Base-by-base conservation (phyloP, 2,329 filamentous ascomycete genomes). In the Beauveria pseudobassiana region DNA sequence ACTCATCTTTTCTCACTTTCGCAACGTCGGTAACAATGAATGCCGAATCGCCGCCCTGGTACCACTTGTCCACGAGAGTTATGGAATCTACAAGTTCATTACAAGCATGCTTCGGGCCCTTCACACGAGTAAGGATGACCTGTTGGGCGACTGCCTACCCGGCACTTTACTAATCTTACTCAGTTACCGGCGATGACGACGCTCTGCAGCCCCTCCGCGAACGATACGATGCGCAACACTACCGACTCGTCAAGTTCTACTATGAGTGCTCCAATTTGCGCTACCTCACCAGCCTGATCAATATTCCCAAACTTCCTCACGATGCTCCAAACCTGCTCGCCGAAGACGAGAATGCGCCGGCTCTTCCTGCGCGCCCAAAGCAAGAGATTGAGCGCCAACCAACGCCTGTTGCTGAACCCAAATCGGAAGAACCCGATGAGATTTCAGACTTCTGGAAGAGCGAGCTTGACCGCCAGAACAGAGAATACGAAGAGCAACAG, bases 21-120 rank as follows among this genome's bases (percentile, higher is more conserved):
- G 93, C 63, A 86, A 87, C 66, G 90, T 93, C 28, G 87, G 89
- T 53, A 96, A 96, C 77, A 99, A 98, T 70, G 95, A 99, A 75
- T 98, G 93, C 75, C 85, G 93, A 64, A 99, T 99, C 70, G 96
- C 93, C 16, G 91, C 95, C 1, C 78, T 99, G 59, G 93, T 98
- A 24, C 91, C 93, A 2, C 79, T 99, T 49, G 95, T 99, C 3
- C 91, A 96, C 73, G 95, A 99, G 79, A 98, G 92, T 73, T 99
- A 98, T 75, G 95, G 95, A 53, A 98, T 99, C 68, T 99, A 99
- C 82, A 98, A 98, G 76, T 99, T 99, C 74, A 93, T 97, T 66
- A 99, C 95, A 0, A 99, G 95, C 88, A 99, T 99, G 95, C 78
- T 99, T 64, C 86, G 95, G 61, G 95, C 95, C 18, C 97, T 99